Conservation (phyloP, 371 early-diverging fungal species). For the Dipsacomyces acuminosporus region DNA sequence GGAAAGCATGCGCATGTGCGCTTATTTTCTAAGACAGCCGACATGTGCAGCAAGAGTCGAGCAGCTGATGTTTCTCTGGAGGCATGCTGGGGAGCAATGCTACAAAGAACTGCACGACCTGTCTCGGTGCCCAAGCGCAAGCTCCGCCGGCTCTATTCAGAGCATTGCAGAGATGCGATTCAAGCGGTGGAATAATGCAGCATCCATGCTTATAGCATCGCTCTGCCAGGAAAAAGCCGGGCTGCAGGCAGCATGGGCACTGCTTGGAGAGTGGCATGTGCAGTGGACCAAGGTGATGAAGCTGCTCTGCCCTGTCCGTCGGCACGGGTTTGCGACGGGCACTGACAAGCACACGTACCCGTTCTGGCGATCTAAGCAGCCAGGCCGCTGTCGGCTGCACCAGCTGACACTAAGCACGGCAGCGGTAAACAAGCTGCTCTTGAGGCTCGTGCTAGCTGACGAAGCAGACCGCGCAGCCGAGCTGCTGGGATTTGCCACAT, state of each 20-base stretch:
- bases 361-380: constrained; percentile 31
- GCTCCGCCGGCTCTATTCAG: not conserved
- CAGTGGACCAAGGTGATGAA: constrained; percentile 25
- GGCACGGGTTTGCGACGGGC: constrained; percentile 14
- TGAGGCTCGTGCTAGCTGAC: constrained; percentile 6
- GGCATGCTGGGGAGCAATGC: constrained; percentile 17
- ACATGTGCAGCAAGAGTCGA: not conserved
- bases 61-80: constrained; percentile 18
- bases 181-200: constrained; percentile 41
- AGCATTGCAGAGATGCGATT: constrained; percentile 22
- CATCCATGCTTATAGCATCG: constrained; percentile 17
- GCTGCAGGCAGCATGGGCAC: constrained; percentile 13
- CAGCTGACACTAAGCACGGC: constrained; percentile 28
- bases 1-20: constrained; percentile 29
- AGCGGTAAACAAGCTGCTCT: constrained; percentile 12
- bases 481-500: constrained; percentile 30
- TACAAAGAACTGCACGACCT: not conserved
- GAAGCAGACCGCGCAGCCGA: constrained; percentile 8
- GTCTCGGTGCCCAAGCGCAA: not conserved
- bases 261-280: constrained; percentile 28
- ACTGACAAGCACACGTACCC: constrained; percentile 13
- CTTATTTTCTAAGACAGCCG: constrained; percentile 19
- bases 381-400: constrained; percentile 26
- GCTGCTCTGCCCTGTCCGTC: constrained; percentile 21
- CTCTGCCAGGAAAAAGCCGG: not conserved